phyloP scores from a whole-genome alignment of 1,284 basidiomycete genomes.

The Tilletiaria anomala region DNA sequence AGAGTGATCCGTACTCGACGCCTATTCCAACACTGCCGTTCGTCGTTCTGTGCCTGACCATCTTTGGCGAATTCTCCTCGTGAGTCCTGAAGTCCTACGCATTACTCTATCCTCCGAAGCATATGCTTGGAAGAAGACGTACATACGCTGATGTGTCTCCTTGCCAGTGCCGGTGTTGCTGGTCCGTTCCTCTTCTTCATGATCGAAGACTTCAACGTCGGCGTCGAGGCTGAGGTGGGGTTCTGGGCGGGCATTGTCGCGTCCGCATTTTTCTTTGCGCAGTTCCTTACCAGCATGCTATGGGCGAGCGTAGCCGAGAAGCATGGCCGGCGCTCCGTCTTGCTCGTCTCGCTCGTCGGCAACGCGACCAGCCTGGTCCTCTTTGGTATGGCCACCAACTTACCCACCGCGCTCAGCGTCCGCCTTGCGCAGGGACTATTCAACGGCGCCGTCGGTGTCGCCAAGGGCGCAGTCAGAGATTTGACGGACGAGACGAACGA shows the following conservation, averaged over 20 bases:
- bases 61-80: conserved; percentile 49
- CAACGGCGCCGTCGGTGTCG: conserved; percentile 83
- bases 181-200: conserved; percentile 39
- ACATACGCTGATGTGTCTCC: too few species aligned
- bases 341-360: conserved; percentile 70
- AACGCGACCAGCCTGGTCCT: conserved; percentile 60
- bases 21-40: conserved; percentile 35
- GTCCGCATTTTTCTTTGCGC: conserved; percentile 40
- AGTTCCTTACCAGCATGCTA: conserved; percentile 72
- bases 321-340: conserved; percentile 70
- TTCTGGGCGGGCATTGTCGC: conserved; percentile 40
- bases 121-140: not conserved
- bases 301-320: conserved; percentile 85
- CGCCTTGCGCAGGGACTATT: conserved; percentile 89
- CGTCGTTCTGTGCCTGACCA: conserved; percentile 31
- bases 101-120: not conserved
- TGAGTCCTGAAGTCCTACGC: conserved; percentile 49
- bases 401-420: conserved; percentile 59
- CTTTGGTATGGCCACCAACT: conserved; percentile 63
- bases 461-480: conserved; percentile 63
- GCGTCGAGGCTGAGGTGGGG: conserved; percentile 31
- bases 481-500: conserved; percentile 83
- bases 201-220: conserved; percentile 33
- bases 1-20: conserved; percentile 13
- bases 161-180: conserved; percentile 19